phyloP scores from a whole-genome alignment of 352 stramenopile genomes.

The Phytopythium vexans region DNA sequence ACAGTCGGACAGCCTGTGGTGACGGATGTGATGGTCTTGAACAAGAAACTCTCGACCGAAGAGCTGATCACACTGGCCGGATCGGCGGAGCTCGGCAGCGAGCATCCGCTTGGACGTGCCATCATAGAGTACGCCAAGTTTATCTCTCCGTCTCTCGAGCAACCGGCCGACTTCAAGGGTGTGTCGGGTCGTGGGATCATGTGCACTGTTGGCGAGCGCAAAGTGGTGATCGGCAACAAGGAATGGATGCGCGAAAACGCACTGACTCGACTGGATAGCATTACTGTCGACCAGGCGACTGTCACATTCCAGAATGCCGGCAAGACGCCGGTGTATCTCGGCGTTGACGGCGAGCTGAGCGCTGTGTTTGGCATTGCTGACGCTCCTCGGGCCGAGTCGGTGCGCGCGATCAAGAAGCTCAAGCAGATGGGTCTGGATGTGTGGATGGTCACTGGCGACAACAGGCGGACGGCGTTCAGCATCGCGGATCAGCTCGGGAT shows the following conservation, averaged over 20 bases:
- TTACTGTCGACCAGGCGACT: constrained; percentile 70
- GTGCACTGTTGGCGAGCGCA: constrained; percentile 62
- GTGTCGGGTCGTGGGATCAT: constrained; percentile 88
- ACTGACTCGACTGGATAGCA: constrained; percentile 65
- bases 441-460: constrained; percentile 99
- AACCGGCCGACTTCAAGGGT: constrained; percentile 73
- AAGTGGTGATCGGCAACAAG: constrained; percentile 92
- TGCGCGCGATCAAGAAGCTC: constrained; percentile 88
- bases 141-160: constrained; percentile 68
- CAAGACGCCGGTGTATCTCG: constrained; percentile 95
- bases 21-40: constrained; percentile 81
- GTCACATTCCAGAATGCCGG: constrained; percentile 86
- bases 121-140: constrained; percentile 92
- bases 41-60: constrained; percentile 73
- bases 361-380: constrained; percentile 86
- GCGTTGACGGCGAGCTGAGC: constrained; percentile 75
- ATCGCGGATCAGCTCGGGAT: constrained; percentile 95
- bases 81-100: constrained; percentile 91
- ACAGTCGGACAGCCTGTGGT: constrained; percentile 91
- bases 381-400: constrained; percentile 89
- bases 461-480: constrained; percentile 90
- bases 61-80: constrained; percentile 86
- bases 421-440: constrained; percentile 91
- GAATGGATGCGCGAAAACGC: constrained; percentile 86
- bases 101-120: constrained; percentile 93